Base-by-base conservation (phyloP, 2,329 filamentous ascomycete genomes). In the Trichoderma brevicompactum region DNA sequence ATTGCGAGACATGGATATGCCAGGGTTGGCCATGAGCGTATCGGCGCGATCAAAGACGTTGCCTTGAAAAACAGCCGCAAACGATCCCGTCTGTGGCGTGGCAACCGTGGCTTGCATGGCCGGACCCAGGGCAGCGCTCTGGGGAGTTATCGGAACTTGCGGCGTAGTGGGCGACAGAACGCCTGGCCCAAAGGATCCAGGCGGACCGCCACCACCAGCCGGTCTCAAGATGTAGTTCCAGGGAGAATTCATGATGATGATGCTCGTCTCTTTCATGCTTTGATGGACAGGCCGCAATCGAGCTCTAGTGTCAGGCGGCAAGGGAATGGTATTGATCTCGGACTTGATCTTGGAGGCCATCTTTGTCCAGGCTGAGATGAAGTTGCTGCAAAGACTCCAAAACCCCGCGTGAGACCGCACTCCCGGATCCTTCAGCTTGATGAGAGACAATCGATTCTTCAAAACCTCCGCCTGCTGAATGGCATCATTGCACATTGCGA, bases 91-190 rank as follows among this genome's bases (percentile, higher is more conserved):
- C 72, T 87, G 82, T 9, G 87, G 87, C 0, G 87, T 92, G 4
- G 92, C 91, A 10, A 97, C 89, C 0, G 92, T 97, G 1, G 94
- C 93, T 77, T 96, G 93, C 63, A 93, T 92, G 19, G 94, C 94
- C 6, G 94, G 92, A 0, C 94, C 94, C 5, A 97, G 82, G 1
- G 94, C 94, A 15, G 93, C 94, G 71, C 92, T 95, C 68, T 97
- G 85, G 7, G 94, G 94, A 1, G 94, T 97, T 72, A 95, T 92
- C 8, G 94, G 93, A 43, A 80, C 73, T 62, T 74, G 13, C 41
- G 41, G 13, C 5, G 59, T 63, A 67, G 73, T 65, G 69, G 70
- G 73, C 13, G 65, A 67, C 2, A 67, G 38, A 40, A 52, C 40
- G 28, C 53, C 52, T 36, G 56, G 65, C 7, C 61, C 61, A 46